Percentiles rank a stretch among this genome's conserved stretches.
phyloP scores from a whole-genome alignment of 371 early-diverging fungal species.

The Choanephora cucurbitarum region DNA sequence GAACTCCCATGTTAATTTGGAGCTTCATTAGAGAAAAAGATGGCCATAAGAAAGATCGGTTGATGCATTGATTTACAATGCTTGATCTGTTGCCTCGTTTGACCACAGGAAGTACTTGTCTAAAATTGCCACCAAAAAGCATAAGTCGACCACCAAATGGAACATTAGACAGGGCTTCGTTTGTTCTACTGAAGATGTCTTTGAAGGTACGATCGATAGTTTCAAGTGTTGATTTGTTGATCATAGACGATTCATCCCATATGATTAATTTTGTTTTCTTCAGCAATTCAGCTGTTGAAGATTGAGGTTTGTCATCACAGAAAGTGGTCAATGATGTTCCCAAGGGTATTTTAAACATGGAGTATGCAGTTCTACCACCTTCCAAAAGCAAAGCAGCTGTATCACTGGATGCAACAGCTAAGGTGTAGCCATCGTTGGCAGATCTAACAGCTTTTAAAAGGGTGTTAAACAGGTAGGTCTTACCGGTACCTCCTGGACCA shows the following conservation, averaged over 20 bases:
- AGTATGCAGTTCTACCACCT: slow-evolving; percentile 26
- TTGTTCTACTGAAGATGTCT: slow-evolving; percentile 19
- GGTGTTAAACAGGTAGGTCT: too few relatives aligned
- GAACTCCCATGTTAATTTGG: too few relatives aligned
- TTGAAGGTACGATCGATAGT: slow-evolving; percentile 25
- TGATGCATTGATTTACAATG: slow-evolving; percentile 12
- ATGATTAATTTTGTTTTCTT: slow-evolving; percentile 12
- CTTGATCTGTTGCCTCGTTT: slow-evolving; percentile 10
- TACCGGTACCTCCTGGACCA: too few relatives aligned
- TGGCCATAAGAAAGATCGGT: slow-evolving; percentile 13
- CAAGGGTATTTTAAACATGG: slow-evolving; percentile 20
- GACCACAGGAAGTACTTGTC: slow-evolving; percentile 21
- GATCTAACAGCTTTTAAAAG: too few relatives aligned
- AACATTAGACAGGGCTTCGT: slow-evolving; percentile 8
- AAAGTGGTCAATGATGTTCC: slow-evolving; percentile 1
- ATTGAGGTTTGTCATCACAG: slow-evolving; percentile 3
- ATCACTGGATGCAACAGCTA: too few relatives aligned
- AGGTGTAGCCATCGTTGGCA: too few relatives aligned
- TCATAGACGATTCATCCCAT: too few relatives aligned
- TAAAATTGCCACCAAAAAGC: too few relatives aligned
- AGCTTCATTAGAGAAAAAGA: too few relatives aligned
- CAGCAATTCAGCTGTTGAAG: slow-evolving; percentile 9
- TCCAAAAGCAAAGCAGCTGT: slow-evolving; percentile 28
- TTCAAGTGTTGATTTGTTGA: slow-evolving; percentile 17
- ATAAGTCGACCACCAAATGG: slow-evolving; percentile 39